These are phyloP conservation scores for Colletotrichum truncatum DNA, from an alignment of 2,329 filamentous ascomycete species.

Conservation along the genomic window DNA sequence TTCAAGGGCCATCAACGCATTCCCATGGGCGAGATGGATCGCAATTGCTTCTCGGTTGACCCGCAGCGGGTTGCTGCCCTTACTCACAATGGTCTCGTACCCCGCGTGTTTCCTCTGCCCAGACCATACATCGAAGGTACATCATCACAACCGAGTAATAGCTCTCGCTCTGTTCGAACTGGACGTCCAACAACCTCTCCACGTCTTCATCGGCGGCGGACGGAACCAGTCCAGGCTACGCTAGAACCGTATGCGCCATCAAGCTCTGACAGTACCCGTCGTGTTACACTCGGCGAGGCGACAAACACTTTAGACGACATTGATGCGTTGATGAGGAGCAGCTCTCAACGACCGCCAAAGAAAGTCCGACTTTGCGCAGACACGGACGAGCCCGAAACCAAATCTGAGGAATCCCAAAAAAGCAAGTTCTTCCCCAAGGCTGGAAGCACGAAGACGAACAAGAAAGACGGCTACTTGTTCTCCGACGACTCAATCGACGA, in stretches of 20 bases:
- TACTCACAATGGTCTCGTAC: conserved; percentile 58
- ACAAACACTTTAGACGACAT: conserved; percentile 24
- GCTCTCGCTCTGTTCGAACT: conserved; percentile 29
- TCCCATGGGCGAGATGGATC: conserved; percentile 70
- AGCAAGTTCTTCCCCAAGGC: conserved; percentile 64
- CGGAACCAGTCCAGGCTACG: conserved; percentile 59
- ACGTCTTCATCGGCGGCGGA: conserved; percentile 57
- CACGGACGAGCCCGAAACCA: conserved; percentile 36
- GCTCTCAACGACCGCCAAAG: conserved; percentile 56
- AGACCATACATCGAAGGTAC: conserved; percentile 61
- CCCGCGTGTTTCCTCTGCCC: conserved; percentile 67
- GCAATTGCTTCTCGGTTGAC: conserved; percentile 67
- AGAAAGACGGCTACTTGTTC: conserved; percentile 54
- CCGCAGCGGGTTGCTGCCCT: conserved; percentile 56
- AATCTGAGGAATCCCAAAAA: conserved; percentile 47
- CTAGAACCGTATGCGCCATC: conserved; percentile 36
- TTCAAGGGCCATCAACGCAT: conserved; percentile 61
- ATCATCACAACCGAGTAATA: conserved; percentile 32
- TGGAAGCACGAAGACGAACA: conserved; percentile 39
- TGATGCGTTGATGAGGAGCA: conserved; percentile 24
- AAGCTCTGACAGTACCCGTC: conserved; percentile 8
- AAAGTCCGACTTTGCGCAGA: conserved; percentile 65
- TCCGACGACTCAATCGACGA: conserved; percentile 69
- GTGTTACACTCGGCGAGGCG: conserved; percentile 1
- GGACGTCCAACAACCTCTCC: conserved; percentile 43